These are phyloP conservation scores for Psilocybe subaeruginosa DNA, from an alignment of 768 basidiomycete genomes.

Conservation along the genomic window DNA sequence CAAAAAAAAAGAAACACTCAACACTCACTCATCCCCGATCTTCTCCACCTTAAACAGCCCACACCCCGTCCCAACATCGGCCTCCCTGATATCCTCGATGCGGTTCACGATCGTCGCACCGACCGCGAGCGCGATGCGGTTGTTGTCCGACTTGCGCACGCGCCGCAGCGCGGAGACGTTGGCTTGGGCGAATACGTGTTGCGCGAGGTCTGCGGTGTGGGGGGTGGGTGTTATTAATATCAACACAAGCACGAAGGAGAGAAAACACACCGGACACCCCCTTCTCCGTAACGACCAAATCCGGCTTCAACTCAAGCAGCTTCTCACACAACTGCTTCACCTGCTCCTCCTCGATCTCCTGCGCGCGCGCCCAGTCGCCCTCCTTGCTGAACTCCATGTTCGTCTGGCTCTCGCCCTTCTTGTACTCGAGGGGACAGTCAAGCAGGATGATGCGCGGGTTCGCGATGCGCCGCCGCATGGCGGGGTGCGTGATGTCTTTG, in stretches of 20 bases:
- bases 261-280: slow-evolving; percentile 83
- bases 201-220: slow-evolving; percentile 77
- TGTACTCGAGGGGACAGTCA: slow-evolving; percentile 97
- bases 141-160: slow-evolving; percentile 99
- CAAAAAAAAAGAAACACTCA: neutral
- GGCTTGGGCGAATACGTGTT: slow-evolving; percentile 84
- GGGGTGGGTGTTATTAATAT: too few relatives aligned
- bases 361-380: slow-evolving; percentile 88
- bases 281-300: slow-evolving; percentile 96
- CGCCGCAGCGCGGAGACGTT: slow-evolving; percentile 93
- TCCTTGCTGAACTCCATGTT: slow-evolving; percentile 98
- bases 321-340: slow-evolving; percentile 84
- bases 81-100: slow-evolving; percentile 90
- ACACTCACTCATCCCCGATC: slow-evolving; percentile 86
- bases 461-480: slow-evolving; percentile 90
- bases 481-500: slow-evolving; percentile 98
- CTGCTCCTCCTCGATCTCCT: slow-evolving; percentile 97
- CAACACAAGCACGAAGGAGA: neutral
- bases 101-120: slow-evolving; percentile 98
- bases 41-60: slow-evolving; percentile 98
- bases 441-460: slow-evolving; percentile 89
- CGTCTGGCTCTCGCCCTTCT: slow-evolving; percentile 98
- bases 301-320: slow-evolving; percentile 92
- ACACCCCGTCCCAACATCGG: slow-evolving; percentile 91
- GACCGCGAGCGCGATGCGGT: slow-evolving; percentile 93